phyloP scores from a whole-genome alignment of 2,329 filamentous ascomycete species.

The Aspergillus terreus region DNA sequence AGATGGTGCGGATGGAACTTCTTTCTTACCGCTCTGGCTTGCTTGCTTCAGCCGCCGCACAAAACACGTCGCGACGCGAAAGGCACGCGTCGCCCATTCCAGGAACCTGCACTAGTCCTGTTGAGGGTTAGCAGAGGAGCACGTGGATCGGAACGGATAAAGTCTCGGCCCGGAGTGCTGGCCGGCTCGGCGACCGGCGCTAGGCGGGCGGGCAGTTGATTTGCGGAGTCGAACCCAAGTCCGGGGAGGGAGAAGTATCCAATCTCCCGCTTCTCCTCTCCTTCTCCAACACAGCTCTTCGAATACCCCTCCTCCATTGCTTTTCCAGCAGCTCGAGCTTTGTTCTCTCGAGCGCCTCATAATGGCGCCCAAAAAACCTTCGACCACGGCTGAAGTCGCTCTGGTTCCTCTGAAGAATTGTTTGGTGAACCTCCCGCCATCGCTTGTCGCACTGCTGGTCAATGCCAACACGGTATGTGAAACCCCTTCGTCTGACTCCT shows the following conservation, averaged over 20 bases:
- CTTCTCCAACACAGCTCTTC: constrained; percentile 1
- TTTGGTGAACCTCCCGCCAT: constrained; percentile 84
- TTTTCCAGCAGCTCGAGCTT: constrained; percentile 5
- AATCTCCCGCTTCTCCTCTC: constrained; percentile 15
- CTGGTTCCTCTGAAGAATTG: constrained; percentile 89
- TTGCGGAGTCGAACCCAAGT: constrained; percentile 21
- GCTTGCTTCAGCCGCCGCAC: constrained; percentile 7
- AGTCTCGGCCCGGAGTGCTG: constrained; percentile 27
- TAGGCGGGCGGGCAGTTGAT: constrained; percentile 15
- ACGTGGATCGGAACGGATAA: constrained; percentile 31
- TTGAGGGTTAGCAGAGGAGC: constrained; percentile 9
- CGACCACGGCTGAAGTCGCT: constrained; percentile 76
- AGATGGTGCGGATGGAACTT: constrained; percentile 4
- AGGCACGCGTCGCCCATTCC: constrained; percentile 22
- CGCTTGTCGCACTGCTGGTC: constrained; percentile 77
- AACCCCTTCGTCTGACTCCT: background rate
- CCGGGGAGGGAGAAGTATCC: constrained; percentile 21
- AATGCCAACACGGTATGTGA: constrained; percentile 80
- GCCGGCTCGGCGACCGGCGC: constrained; percentile 21
- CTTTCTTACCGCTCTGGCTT: background rate
- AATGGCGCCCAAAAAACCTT: constrained; percentile 48
- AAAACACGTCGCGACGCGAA: constrained; percentile 28
- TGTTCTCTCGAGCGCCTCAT: constrained; percentile 17
- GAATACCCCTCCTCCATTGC: constrained; percentile 6
- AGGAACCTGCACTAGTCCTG: constrained; percentile 11